Evolutionary conservation across 257 asterid genomes (phyloP).

Genomic region (Phtheirospermum japonicum): DNA sequence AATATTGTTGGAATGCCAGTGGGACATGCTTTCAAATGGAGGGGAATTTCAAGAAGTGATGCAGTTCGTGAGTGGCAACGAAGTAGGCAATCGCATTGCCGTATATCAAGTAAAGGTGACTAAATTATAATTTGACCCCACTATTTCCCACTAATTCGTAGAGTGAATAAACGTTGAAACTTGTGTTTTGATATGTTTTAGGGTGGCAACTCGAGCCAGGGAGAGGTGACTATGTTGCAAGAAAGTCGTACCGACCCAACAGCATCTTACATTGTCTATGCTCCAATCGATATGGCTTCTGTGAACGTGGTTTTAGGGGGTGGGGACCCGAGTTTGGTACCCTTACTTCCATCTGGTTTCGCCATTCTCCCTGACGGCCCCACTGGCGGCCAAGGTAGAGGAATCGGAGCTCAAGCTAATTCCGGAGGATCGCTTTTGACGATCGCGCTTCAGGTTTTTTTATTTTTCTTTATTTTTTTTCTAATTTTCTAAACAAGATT

Average conservation of each 20-base stretch:
- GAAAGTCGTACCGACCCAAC: conserved; percentile 48
- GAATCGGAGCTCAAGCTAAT: conserved; percentile 5
- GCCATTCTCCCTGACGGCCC: conserved; percentile 60
- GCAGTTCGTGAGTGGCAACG: conserved; percentile 36
- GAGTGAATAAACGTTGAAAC: too few species aligned
- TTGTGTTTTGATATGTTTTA: neutral
- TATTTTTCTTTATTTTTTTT: too few species aligned
- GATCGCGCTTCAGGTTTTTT: conserved; percentile 43
- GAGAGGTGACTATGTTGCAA: conserved; percentile 36
- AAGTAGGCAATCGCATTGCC: conserved; percentile 32
- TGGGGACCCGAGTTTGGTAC: conserved; percentile 33
- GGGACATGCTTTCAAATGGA: conserved; percentile 41
- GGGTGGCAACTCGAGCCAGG: conserved; percentile 30
- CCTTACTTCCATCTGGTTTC: conserved; percentile 61
- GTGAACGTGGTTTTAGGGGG: conserved; percentile 33
- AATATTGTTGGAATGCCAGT: conserved; percentile 27
- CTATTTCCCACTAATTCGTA: neutral
- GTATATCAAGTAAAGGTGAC: conserved; percentile 36
- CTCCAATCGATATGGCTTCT: conserved; percentile 35
- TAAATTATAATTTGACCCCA: neutral
- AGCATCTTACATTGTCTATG: conserved; percentile 42
- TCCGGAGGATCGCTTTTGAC: conserved; percentile 51
- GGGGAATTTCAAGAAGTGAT: conserved; percentile 32
- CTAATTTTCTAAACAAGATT: too few species aligned
- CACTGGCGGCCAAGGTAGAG: conserved; percentile 12